A percentile compares a stretch with the other conserved stretches of the same genome.
Conservation (phyloP, 352 stramenopile genomes). For the Phytophthora hybrid region DNA sequence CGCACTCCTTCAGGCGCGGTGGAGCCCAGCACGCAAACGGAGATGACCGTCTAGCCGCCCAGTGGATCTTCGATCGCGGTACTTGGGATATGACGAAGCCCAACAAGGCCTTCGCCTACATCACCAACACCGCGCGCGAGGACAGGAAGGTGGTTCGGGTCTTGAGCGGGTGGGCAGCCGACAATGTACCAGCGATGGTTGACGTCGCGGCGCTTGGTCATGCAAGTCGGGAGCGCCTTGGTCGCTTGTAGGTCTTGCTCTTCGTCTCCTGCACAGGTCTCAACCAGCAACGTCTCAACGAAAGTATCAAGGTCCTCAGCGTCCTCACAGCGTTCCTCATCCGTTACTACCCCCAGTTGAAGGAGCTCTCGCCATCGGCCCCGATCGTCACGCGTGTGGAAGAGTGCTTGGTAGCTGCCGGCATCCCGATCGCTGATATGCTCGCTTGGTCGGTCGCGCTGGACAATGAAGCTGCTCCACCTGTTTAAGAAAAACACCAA, state of each 20-base stretch:
- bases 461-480: not conserved
- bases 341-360: not conserved
- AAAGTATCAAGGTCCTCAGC: not conserved
- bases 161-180: not conserved
- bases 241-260: not conserved
- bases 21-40: not conserved
- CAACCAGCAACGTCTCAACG: not conserved
- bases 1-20: not conserved
- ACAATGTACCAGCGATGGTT: not conserved
- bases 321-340: not conserved
- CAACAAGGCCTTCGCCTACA: not conserved
- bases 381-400: not conserved
- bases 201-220: not conserved
- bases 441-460: not conserved
- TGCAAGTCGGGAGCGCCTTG: not conserved
- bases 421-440: not conserved
- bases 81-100: not conserved
- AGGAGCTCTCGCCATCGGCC: not conserved
- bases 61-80: not conserved
- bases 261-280: not conserved
- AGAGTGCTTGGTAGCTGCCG: not conserved
- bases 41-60: not conserved
- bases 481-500: not conserved
- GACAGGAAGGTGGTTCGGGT: not conserved
- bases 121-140: no score